Evolutionary conservation across 371 early-diverging fungal genomes (phyloP), one percentile per base, ranked within the genome.

Genomic region (Saksenaea oblongispora): DNA sequence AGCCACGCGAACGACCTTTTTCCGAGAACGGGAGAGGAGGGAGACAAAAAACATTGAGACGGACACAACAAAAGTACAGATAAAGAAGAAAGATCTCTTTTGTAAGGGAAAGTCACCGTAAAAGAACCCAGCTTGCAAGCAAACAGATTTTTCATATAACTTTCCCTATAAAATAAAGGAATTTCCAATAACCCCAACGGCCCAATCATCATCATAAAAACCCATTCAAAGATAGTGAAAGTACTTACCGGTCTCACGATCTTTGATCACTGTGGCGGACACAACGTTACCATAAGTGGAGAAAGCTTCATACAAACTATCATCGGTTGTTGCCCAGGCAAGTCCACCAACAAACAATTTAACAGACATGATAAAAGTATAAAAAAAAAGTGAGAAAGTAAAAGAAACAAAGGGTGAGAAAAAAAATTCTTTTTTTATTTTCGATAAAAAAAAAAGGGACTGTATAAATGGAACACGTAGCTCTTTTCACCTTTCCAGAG

Each of bases 311-410:
- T 69, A 76, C 35, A 92, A 86, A 62, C 72, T 58, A 17, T 84
- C 80, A 55, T 84, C 82, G 61, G 72, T 78, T 58, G 89, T 82
- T 54, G 59, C 62, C 87, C 86, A 92, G 66, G 89, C 78, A 42
- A 92, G 80, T 66, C 79, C 80, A 42, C 90, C 91, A 62, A 92
- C 81, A 63, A 85, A 93, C 35, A 92, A 62, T 75, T 89, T 86
- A 61, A 67, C 55, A 58, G 63, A 34, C 62, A 61, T 56, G 27
- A 39, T 51, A 34, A 14, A 63, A 56, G n/a, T 18, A 56, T 62
- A 57, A 51, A 51, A 57, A 26, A 37, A 18, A 14, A 63, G 59
- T 10, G 58, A 63, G 56, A 34, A 60, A 13, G 34, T 22, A 27
- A 54, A 31, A 14, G 54, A 5, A 15, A 41, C 17, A 36, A 56